Evolutionary conservation across 2,329 filamentous ascomycete species (phyloP), one percentile per base, ranked within the genome.

Genomic region (Penicillium digitatum): DNA sequence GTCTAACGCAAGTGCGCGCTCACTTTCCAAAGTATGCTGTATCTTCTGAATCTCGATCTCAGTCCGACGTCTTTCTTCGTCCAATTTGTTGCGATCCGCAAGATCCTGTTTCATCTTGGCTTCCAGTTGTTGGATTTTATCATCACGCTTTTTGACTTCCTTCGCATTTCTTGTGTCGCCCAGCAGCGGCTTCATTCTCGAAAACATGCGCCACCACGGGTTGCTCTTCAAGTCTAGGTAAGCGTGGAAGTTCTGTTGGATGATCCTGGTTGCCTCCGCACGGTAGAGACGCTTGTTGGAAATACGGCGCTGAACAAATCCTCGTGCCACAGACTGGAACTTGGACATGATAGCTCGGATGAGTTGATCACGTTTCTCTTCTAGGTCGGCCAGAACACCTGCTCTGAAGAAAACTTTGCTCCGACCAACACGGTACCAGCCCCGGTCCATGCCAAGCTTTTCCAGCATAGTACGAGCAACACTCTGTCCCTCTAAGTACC

Each of bases 381-480:
- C 94, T 14, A 99, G 80, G 72, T 99, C 94, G 35, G 94, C 94
- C 44, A 99, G 82, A 3, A 99, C 93, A 56, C 94, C 94, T 40
- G 94, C 91, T 59, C 95, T 84, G 81, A 99, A 99, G 77, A 99
- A 99, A 12, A 99, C 93, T 74, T 99, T 99, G 24, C 91, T 96
- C 54, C 96, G 79, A 65, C 94, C 94, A 54, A 99, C 91, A 22
- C 95, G 88, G 73, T 95, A 99, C 60, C 95, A 83, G 11, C 90
- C 82, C 61, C 81, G 87, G 71, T 99, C 94, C 63, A 99, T 81
- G 18, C 86, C 86, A 40, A 99, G 83, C 72, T 90, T 92, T 65
- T 95, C 89, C 5, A 99, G 82, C 81, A 99, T 97, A 58, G 94
- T 82, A 22, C 84, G 85, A 18, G 91, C 89, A 1, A 87, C 90